A percentile compares a stretch with the other conserved stretches of the same genome.
phyloP scores from a whole-genome alignment of 768 basidiomycete genomes.

The Rickenella mellea region DNA sequence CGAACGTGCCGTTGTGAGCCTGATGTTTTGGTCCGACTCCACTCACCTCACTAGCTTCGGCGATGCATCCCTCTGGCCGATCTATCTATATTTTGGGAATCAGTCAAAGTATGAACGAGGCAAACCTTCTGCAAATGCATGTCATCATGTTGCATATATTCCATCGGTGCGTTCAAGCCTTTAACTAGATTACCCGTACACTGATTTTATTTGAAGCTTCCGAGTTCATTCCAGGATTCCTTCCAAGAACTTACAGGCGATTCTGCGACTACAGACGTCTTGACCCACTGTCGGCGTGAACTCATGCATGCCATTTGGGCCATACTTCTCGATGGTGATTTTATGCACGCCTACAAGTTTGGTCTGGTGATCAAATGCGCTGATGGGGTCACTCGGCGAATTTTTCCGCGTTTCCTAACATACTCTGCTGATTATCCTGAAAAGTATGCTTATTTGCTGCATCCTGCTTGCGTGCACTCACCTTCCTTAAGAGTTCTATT shows the following conservation, averaged over 20 bases:
- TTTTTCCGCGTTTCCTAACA: slow-evolving; percentile 25
- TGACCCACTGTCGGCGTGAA: slow-evolving; percentile 23
- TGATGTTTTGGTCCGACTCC: slow-evolving; percentile 25
- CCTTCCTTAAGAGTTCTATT: slow-evolving; percentile 21
- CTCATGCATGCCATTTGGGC: slow-evolving; percentile 21
- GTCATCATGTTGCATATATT: slow-evolving; percentile 35
- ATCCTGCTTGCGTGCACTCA: slow-evolving; percentile 6
- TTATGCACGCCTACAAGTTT: slow-evolving; percentile 21
- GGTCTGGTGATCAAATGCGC: slow-evolving; percentile 21
- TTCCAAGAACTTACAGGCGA: slow-evolving; percentile 9
- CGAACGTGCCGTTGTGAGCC: slow-evolving; percentile 12
- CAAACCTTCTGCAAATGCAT: slow-evolving; percentile 19
- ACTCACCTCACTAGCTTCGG: slow-evolving; percentile 30
- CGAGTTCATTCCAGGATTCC: slow-evolving; percentile 20
- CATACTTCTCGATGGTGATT: slow-evolving; percentile 23
- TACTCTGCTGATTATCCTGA: slow-evolving; percentile 33
- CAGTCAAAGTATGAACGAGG: slow-evolving; percentile 29
- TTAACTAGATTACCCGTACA: not conserved
- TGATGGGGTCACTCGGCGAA: slow-evolving; percentile 20
- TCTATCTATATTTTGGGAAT: slow-evolving; percentile 30
- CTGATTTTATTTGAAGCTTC: slow-evolving; percentile 14
- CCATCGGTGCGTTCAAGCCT: slow-evolving; percentile 21
- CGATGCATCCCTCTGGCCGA: slow-evolving; percentile 22
- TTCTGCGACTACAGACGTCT: slow-evolving; percentile 8
- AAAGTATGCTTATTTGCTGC: slow-evolving; percentile 21